Base-by-base conservation (phyloP, 345 rosid species). In the Clarkia xantiana region DNA sequence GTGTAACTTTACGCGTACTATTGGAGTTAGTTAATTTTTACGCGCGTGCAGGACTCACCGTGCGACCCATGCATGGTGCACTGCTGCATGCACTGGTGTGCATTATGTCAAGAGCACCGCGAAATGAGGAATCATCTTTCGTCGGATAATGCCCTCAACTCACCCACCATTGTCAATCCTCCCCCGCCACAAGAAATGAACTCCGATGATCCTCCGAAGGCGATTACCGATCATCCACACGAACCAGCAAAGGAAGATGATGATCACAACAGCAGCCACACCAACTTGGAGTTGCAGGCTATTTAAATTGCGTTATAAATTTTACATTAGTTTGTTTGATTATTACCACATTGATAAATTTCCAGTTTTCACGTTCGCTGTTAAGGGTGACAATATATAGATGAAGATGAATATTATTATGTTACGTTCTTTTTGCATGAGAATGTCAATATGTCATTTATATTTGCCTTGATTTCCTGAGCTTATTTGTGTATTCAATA, bases 11-110 rank as follows among this genome's bases (percentile, higher is more conserved):
- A n/a, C n/a, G n/a, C n/a, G n/a, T n/a, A n/a, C n/a, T n/a, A n/a
- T n/a, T n/a, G n/a, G n/a, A n/a, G n/a, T n/a, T 14, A 45, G 13
- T 11, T 17, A 49, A 23, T 43, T 57, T 40, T 8, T 53, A 40
- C 17, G 57, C 9, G 40, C 54, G 43, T 67, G 76, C 71, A 84
- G 97, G 66, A 81, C 59, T 76, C 94, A 0, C 95, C 94, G 0
- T 90, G 95, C 40, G 82, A 82, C 46, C 91, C 85, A 6, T 82
- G 94, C 66, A 47, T 78, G 56, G 95, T 82, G 47, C 94, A 89
- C 48, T 82, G 94, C 54, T 82, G 84, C 67, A 49, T 89, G 71
- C 94, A 89, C 15, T 82, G 94, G 90, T 82, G 94, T 60, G 97
- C 97, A 6, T 44, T 90, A 62, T 86, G 97, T 58, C 94, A 90